Evolutionary conservation across 176 grass and related monocot species (phyloP), one percentile per base, ranked within the genome.

Genomic region (Aegilops tauschii): DNA sequence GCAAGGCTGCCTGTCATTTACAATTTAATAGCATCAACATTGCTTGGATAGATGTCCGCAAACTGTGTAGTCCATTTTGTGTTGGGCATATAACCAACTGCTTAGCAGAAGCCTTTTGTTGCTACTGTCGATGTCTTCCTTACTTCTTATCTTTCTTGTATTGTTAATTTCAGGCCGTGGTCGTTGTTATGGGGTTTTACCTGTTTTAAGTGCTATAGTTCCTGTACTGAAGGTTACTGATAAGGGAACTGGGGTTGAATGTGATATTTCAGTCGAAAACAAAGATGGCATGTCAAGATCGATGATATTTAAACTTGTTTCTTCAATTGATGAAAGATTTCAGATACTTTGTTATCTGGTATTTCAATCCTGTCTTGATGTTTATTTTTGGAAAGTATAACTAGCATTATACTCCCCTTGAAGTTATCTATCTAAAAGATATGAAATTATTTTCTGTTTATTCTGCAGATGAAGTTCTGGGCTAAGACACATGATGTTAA

Each of bases 221-320:
- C 96, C 96, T 36, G 92, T 98, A 71, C 83, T 98, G 88, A 98
- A 98, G 86, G 91, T 86, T 82, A 66, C 61, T 81, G 79, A 81
- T 47, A 81, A 47, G 16, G 39, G 79, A 39, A 81, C 79, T 76
- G 88, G 90, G 82, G 64, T 98, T 77, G 96, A 98, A 77, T 95
- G 91, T 89, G 96, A 98, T 86, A 91, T 98, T 84, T 98, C 96
- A 76, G 69, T 98, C 27, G 96, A 98, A 83, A 98, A 98, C 82
- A 95, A 98, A 84, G 93, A 98, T 82, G 96, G 96, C 61, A 91
- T 98, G 81, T 93, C 90, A 89, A 90, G 96, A 86, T 98, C 96
- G 31, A 67, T 85, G 69, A 81, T 98, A 79, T 92, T 90, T 84
- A 87, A 86, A 77, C 65, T 89, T 86, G 80, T 98, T 73, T 91